Base-by-base conservation (phyloP, 163 green algal species). In the Coccomyxa subellipsoidea region DNA sequence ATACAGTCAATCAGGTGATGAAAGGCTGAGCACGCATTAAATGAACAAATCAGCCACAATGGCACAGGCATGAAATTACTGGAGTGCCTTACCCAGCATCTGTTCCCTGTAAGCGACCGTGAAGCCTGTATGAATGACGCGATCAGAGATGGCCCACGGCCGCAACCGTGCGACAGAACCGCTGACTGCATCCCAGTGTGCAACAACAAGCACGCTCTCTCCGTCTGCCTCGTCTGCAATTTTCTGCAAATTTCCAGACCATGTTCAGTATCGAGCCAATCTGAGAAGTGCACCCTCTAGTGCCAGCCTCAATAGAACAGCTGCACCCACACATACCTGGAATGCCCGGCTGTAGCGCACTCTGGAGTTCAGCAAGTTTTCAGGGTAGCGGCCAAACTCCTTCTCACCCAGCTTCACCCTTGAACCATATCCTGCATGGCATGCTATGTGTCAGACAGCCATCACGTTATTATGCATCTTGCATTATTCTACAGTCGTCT, bases 121-220 rank as follows among this genome's bases (percentile, higher is more conserved):
- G 59, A 80, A 85, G 39, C 81, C 81, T 18, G 81, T 85, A 34
- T 85, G 81, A 25, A 76, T 27, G 35, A 85, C 81, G n/a, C 54
- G 76, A 38, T 85, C 54, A 29, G 71, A 38, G 35, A 85, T 79
- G 15, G 81, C 81, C 81, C 81, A 85, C 0, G 81, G 81, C 38
- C 59, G 70, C 37, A 85, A 59, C 12, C 76, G 40, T 25, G 81
- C 77, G 15, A 85, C 76, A 38, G 81, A 85, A 10, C 75, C 76
- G 70, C 81, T 85, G 21, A 85, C 81, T 10, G 59, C 81, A 38
- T 85, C 81, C 38, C 81, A 77, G 79, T 85, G 81, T n/a, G 81
- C 81, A 0, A 85, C 81, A 9, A 85, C 66, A 54, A 85, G 69
- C 21, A 85, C 66, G 31, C 82, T 82, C 7, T 85, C 81, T 10